phyloP scores from a whole-genome alignment of 768 basidiomycete species.

The Suillus subalutaceus region DNA sequence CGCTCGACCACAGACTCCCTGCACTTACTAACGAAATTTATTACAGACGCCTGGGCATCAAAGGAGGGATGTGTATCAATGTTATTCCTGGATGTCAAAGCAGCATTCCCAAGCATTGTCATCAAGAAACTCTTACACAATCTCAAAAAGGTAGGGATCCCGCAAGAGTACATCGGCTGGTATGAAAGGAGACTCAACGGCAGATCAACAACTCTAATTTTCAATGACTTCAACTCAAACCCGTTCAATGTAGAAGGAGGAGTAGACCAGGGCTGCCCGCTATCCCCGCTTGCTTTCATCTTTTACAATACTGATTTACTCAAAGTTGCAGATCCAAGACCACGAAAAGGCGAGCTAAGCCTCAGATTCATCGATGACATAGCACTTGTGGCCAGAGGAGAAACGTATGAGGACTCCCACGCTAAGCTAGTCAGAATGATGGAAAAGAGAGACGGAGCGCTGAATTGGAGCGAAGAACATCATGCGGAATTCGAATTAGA shows the following conservation, averaged over 20 bases:
- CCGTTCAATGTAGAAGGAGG: neutral
- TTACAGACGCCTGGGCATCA: neutral
- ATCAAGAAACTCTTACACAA: neutral
- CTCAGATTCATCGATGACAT: neutral
- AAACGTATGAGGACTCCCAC: neutral
- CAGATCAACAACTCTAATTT: neutral
- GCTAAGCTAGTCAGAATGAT: neutral
- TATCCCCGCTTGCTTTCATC: neutral
- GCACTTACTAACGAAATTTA: too few species aligned
- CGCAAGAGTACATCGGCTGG: neutral
- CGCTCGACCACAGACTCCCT: too few species aligned
- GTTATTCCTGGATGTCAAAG: neutral
- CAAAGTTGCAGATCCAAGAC: neutral
- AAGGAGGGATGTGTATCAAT: neutral
- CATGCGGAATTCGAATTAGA: neutral
- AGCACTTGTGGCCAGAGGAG: neutral
- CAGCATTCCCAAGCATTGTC: neutral
- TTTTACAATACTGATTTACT: neutral
- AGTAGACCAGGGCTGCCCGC: neutral
- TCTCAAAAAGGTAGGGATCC: neutral
- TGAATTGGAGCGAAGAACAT: neutral
- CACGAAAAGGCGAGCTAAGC: neutral
- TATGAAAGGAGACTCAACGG: neutral
- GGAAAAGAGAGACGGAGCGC: neutral
- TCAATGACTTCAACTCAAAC: neutral